phyloP scores from a whole-genome alignment of 352 stramenopile genomes.

The Phytophthora aleatoria region DNA sequence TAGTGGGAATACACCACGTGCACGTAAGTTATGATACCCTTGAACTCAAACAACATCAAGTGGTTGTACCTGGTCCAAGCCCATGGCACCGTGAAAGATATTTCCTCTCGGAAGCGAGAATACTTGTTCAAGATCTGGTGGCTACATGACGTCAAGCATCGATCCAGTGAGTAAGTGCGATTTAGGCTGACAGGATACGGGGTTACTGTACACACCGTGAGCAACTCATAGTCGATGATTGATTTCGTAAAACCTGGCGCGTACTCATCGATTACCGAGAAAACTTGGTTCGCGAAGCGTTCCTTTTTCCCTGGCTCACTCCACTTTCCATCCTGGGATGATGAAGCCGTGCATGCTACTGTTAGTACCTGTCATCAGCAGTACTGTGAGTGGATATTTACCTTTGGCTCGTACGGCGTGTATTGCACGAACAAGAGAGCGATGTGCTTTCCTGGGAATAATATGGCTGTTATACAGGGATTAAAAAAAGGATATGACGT shows the following conservation, averaged over 20 bases:
- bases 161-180: neutral
- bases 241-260: slow-evolving; percentile 86
- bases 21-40: neutral
- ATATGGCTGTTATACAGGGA: neutral
- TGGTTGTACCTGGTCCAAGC: slow-evolving; percentile 76
- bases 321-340: slow-evolving; percentile 71
- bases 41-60: neutral
- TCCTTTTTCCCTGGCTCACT: slow-evolving; percentile 78
- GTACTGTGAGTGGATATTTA: slow-evolving; percentile 12
- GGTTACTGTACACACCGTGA: slow-evolving; percentile 57
- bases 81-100: slow-evolving; percentile 91
- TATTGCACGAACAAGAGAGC: slow-evolving; percentile 92
- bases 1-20: slow-evolving; percentile 18
- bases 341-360: neutral
- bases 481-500: no score
- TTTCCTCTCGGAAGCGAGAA: slow-evolving; percentile 90
- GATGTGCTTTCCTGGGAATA: slow-evolving; percentile 79
- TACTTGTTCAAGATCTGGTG: slow-evolving; percentile 84
- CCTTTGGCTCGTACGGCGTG: slow-evolving; percentile 87
- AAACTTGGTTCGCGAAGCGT: slow-evolving; percentile 80
- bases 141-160: slow-evolving; percentile 38
- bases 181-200: neutral
- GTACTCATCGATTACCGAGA: slow-evolving; percentile 88
- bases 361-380: neutral
- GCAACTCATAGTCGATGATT: slow-evolving; percentile 86